Conservation (phyloP, 345 rosid genomes). For the Dipteronia dyeriana region DNA sequence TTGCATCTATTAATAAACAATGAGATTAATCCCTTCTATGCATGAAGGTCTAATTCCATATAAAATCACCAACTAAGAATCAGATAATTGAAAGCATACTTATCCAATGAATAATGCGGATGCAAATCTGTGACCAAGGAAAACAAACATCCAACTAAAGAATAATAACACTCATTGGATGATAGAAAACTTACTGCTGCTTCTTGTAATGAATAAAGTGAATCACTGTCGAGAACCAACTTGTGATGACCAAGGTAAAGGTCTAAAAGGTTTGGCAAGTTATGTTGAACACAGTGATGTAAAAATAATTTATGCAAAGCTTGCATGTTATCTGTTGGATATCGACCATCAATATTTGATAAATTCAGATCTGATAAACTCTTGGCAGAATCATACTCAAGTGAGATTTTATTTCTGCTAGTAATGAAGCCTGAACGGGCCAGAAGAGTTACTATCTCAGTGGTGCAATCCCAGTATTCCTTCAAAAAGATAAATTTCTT, state of each 20-base stretch:
- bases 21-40: neutral
- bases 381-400: conserved; percentile 45
- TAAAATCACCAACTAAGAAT: conserved; percentile 2
- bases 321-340: conserved; percentile 36
- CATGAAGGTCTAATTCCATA: neutral
- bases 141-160: conserved; percentile 19
- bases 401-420: conserved; percentile 38
- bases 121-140: conserved; percentile 1
- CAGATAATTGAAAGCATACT: neutral
- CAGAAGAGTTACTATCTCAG: conserved; percentile 68
- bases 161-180: conserved; percentile 25
- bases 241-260: conserved; percentile 81
- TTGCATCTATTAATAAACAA: neutral
- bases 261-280: conserved; percentile 87
- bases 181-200: conserved; percentile 81
- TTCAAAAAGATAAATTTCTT: conserved; percentile 72
- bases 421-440: conserved; percentile 77
- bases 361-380: conserved; percentile 48
- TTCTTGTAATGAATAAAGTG: conserved; percentile 53
- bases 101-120: neutral
- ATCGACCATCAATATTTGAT: conserved; percentile 42
- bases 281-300: conserved; percentile 61
- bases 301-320: conserved; percentile 73
- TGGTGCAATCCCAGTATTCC: conserved; percentile 84
- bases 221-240: conserved; percentile 61